A percentile compares a stretch with the other conserved stretches of the same genome.
Evolutionary conservation across 2,329 filamentous ascomycete genomes (phyloP).

Genomic region (Cercospora citrullina): DNA sequence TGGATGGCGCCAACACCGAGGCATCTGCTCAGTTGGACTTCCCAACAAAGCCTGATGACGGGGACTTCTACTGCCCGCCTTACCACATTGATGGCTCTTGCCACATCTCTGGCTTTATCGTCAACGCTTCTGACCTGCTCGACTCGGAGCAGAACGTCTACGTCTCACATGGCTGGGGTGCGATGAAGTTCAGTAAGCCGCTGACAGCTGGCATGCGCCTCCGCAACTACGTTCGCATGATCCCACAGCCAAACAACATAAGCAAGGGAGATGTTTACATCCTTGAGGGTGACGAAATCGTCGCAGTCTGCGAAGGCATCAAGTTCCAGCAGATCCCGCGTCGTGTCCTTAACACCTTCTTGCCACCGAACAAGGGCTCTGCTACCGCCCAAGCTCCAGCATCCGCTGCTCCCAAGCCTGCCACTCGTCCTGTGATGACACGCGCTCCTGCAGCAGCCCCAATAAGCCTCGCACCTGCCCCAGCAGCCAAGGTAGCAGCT

Average conservation of each 20-base stretch:
- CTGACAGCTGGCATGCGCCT: slow-evolving; percentile 54
- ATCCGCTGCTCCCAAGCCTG: slow-evolving; percentile 32
- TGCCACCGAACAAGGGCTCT: slow-evolving; percentile 57
- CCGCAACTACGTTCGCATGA: slow-evolving; percentile 63
- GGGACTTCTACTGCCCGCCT: slow-evolving; percentile 59
- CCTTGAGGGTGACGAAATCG: slow-evolving; percentile 59
- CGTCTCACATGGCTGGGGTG: slow-evolving; percentile 63
- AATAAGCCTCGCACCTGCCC: slow-evolving; percentile 26
- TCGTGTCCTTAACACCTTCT: slow-evolving; percentile 64
- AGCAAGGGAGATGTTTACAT: slow-evolving; percentile 62
- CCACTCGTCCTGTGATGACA: slow-evolving; percentile 33
- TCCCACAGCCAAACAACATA: slow-evolving; percentile 56
- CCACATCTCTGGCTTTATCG: slow-evolving; percentile 61
- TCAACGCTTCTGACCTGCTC: slow-evolving; percentile 59
- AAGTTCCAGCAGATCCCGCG: slow-evolving; percentile 69
- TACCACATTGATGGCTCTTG: slow-evolving; percentile 61
- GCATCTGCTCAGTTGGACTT: slow-evolving; percentile 57
- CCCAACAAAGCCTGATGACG: slow-evolving; percentile 54
- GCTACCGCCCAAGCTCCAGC: slow-evolving; percentile 38
- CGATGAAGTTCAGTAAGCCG: slow-evolving; percentile 51
- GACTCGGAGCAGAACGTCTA: slow-evolving; percentile 62
- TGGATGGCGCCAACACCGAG: slow-evolving; percentile 57
- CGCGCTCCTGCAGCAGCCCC: slow-evolving; percentile 40
- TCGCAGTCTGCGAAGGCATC: slow-evolving; percentile 61
- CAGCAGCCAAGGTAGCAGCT: slow-evolving; percentile 27